Evolutionary conservation across 352 stramenopile species (phyloP).

Genomic region (Phytophthora kernoviae): DNA sequence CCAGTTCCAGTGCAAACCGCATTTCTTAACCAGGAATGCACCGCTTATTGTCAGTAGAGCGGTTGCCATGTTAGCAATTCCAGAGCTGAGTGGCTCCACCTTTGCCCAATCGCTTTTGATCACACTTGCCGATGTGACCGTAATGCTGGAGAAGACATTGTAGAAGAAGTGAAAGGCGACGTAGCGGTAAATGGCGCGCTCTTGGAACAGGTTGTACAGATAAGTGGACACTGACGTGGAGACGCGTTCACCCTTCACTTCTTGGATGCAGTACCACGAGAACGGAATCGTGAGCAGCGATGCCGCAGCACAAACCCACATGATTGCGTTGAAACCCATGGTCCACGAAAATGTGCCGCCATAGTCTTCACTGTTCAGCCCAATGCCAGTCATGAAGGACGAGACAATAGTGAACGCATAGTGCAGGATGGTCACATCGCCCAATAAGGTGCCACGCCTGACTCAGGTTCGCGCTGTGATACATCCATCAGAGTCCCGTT

Average conservation of each 20-base stretch:
- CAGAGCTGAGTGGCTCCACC: slow-evolving; percentile 60
- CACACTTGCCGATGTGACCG: slow-evolving; percentile 44
- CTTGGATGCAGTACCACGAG: slow-evolving; percentile 44
- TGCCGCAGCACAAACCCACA: slow-evolving; percentile 40
- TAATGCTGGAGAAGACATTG: slow-evolving; percentile 45
- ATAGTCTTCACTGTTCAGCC: slow-evolving; percentile 52
- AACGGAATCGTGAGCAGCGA: slow-evolving; percentile 39
- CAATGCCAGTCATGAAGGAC: slow-evolving; percentile 47
- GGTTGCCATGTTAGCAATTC: slow-evolving; percentile 49
- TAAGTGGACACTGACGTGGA: slow-evolving; percentile 27
- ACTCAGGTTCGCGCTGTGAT: slow-evolving; percentile 46
- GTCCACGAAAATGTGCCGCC: slow-evolving; percentile 52
- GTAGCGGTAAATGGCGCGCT: slow-evolving; percentile 50
- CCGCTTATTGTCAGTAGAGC: slow-evolving; percentile 38
- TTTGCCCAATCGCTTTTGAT: slow-evolving; percentile 58
- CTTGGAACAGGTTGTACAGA: slow-evolving; percentile 50
- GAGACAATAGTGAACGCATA: slow-evolving; percentile 43
- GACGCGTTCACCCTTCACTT: slow-evolving; percentile 34
- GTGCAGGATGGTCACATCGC: slow-evolving; percentile 35
- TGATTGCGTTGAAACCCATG: slow-evolving; percentile 61
- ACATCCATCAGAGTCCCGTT: slow-evolving; percentile 69
- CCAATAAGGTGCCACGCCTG: slow-evolving; percentile 45
- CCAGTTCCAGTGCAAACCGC: slow-evolving; percentile 60
- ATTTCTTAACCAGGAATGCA: slow-evolving; percentile 40
- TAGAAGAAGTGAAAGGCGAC: slow-evolving; percentile 54